phyloP scores from a whole-genome alignment of 345 rosid genomes.

The Gossypium rotundifolium region DNA sequence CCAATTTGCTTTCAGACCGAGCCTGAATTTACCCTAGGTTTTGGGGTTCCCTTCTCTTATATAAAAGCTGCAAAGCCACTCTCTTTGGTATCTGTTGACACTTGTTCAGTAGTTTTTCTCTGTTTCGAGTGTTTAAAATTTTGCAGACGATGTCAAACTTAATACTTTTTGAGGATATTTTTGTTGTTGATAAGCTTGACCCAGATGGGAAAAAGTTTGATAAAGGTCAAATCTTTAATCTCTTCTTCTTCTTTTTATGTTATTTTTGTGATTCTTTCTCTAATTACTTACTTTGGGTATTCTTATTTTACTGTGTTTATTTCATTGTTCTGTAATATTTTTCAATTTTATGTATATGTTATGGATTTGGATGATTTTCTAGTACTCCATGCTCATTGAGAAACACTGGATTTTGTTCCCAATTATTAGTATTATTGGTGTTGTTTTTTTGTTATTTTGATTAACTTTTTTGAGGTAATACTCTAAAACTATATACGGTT shows the following conservation, averaged over 20 bases:
- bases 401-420: not conserved
- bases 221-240: constrained; percentile 38
- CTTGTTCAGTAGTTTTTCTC: not conserved
- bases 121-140: not conserved
- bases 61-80: not conserved
- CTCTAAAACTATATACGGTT: not conserved
- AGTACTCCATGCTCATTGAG: not conserved
- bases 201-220: constrained; percentile 86
- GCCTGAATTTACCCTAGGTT: not conserved
- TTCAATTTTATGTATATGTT: not conserved
- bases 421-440: not conserved
- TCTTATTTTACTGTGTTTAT: not conserved
- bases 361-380: not conserved
- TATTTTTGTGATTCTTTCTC: not conserved
- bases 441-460: no score
- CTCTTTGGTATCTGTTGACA: not conserved
- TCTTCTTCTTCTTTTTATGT: not conserved
- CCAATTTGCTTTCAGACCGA: no score
- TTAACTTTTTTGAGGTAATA: not conserved
- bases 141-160: constrained; percentile 1
- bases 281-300: not conserved
- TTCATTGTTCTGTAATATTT: not conserved
- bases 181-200: constrained; percentile 47
- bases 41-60: not conserved
- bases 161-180: constrained; percentile 58